Percentiles rank a stretch among this genome's conserved stretches.
These are phyloP conservation scores for Penicillium psychrofluorescens DNA, from an alignment of 495 filamentous ascomycete species.

Conservation along the genomic window DNA sequence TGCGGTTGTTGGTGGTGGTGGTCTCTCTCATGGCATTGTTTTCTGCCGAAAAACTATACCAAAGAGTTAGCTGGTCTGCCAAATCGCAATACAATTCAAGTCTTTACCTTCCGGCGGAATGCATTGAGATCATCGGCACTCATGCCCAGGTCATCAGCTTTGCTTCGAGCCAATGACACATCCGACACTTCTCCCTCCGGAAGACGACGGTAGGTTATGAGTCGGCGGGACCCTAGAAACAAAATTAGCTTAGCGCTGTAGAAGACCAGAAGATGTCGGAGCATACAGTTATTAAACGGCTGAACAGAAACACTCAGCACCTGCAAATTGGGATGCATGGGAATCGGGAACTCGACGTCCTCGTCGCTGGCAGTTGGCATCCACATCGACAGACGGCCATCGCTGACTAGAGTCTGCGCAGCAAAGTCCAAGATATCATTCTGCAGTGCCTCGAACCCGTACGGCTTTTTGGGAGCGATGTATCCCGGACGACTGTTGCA, in stretches of 20 bases:
- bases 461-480: conserved; percentile 82
- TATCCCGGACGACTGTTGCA: conserved; percentile 59
- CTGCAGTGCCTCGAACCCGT: conserved; percentile 83
- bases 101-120: conserved; percentile 56
- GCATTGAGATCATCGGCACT: conserved; percentile 73
- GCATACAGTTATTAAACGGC: conserved; percentile 73
- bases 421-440: conserved; percentile 84
- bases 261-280: not conserved
- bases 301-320: conserved; percentile 77
- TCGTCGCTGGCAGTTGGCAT: conserved; percentile 90
- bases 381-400: conserved; percentile 85
- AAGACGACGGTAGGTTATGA: conserved; percentile 77
- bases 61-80: not conserved
- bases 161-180: conserved; percentile 26
- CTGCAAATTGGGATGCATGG: conserved; percentile 68
- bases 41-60: conserved; percentile 12
- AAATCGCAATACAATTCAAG: not conserved
- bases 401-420: conserved; percentile 66
- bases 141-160: conserved; percentile 30
- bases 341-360: conserved; percentile 63
- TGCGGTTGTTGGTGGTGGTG: conserved; percentile 1
- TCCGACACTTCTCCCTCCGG: conserved; percentile 51
- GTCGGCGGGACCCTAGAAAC: conserved; percentile 65
- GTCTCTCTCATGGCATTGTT: not conserved
- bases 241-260: conserved; percentile 1